A percentile compares a stretch with the other conserved stretches of the same genome.
These are phyloP conservation scores for Pseudocercospora vitis DNA, from an alignment of 2,329 filamentous ascomycete genomes.

Conservation along the genomic window DNA sequence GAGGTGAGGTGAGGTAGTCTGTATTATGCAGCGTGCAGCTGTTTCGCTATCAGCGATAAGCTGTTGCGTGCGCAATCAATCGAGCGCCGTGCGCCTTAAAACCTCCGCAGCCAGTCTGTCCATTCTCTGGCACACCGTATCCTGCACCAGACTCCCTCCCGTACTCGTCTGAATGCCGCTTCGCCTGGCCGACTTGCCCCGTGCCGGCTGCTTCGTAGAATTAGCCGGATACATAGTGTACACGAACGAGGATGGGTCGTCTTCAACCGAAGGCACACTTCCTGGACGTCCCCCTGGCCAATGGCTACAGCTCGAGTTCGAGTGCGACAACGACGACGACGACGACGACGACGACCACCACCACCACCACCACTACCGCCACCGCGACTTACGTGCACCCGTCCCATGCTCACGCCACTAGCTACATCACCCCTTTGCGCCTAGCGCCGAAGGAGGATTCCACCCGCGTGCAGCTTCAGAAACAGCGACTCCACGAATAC, in stretches of 20 bases:
- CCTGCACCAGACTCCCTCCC: no score
- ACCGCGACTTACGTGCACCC: conserved; percentile 11
- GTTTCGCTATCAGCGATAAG: conserved; percentile 17
- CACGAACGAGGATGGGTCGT: conserved; percentile 22
- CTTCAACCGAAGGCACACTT: conserved; percentile 25
- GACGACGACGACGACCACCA: no score
- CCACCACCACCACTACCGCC: no score
- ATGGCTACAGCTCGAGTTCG: conserved; percentile 20
- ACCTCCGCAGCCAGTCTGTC: no score
- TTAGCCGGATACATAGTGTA: no score
- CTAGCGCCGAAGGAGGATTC: conserved; percentile 30
- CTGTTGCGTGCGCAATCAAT: no score
- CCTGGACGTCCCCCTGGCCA: conserved; percentile 28
- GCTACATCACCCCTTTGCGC: conserved; percentile 21
- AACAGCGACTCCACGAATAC: conserved; percentile 32
- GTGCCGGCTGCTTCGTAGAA: conserved; percentile 5
- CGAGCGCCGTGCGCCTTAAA: no score
- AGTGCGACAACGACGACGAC: conserved; percentile 18
- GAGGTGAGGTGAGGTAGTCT: no score
- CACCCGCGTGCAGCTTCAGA: conserved; percentile 35
- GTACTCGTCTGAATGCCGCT: conserved; percentile 7
- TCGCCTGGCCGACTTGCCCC: neutral
- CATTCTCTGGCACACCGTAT: no score
- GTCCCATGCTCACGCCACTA: conserved; percentile 15
- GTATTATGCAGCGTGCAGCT: no score